Evolutionary conservation across 148 eudicot genomes (phyloP), one percentile per base, ranked within the genome.

Genomic region (Suaeda aralocaspica): DNA sequence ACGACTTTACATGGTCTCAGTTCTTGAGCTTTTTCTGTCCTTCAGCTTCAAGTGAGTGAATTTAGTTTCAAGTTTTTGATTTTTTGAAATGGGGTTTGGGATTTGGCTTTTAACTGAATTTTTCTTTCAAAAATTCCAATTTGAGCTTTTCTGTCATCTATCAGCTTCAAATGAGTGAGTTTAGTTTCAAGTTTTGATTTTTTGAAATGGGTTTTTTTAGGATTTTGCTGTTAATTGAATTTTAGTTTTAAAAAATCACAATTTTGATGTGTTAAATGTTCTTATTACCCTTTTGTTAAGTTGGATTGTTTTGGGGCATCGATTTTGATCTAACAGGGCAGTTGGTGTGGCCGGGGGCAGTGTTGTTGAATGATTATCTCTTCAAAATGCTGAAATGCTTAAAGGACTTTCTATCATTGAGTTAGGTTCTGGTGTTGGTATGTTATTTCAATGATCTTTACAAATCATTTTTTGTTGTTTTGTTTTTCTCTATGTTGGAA

Each of bases 301-400:
- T 45, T 4, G 4, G 1, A 5, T 19, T n/a, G 33, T 1, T 60
- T 79, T 76, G 66, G 72, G 39, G 66, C 92, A 88, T 95, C 96
- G 96, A 93, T 85, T 93, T 88, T 82, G 98, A 93, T 86, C 79
- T 93, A 72, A 93, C 98, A 42, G 98, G 98, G 67, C 98, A 93
- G 79, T 70, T 90, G 84, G 96, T 93, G 29, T 93, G 98, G 98
- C 98, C 98, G 72, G 96, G 96, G 21, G 98, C 98, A 31, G 84
- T 79, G 70, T 72, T 90, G 41, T 63, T 93, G 78, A 93, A 93
- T 78, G 81, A 84, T 64, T 90, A 87, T 75, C 84, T 93, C 44
- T 87, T 92, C 16, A 77, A 76, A 86, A 88, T 78, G 81, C 88
- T 64, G 95, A 85, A 62, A 74, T 85, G 50, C 92, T 93, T 69